Percentiles rank a stretch among this genome's conserved stretches.
These are phyloP conservation scores for Didymosphaeria variabile DNA, from an alignment of 2,329 filamentous ascomycete species.

Conservation along the genomic window DNA sequence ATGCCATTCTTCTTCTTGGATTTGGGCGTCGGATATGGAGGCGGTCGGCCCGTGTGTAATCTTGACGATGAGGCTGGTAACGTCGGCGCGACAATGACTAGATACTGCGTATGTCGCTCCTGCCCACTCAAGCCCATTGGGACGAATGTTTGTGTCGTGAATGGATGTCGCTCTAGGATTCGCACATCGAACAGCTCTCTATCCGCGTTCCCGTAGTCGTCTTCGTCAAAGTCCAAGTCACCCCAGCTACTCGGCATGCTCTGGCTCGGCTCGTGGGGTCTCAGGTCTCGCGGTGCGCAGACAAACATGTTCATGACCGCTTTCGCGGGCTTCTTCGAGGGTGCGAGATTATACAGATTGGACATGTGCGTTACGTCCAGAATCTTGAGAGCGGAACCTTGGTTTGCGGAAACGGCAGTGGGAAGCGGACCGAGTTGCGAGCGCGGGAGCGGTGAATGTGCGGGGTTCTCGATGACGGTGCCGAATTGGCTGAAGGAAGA, in stretches of 20 bases:
- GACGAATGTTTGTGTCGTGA: slow-evolving; percentile 91
- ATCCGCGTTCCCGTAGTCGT: slow-evolving; percentile 34
- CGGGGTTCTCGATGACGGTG: slow-evolving; percentile 79
- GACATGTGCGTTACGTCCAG: slow-evolving; percentile 77
- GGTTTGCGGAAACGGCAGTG: slow-evolving; percentile 73
- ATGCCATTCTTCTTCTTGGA: slow-evolving; percentile 38
- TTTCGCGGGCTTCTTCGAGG: slow-evolving; percentile 64
- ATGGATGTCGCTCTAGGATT: slow-evolving; percentile 90
- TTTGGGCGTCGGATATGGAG: slow-evolving; percentile 55
- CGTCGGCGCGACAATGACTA: slow-evolving; percentile 89
- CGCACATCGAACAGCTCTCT: slow-evolving; percentile 68
- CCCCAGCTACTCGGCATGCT: slow-evolving; percentile 48
- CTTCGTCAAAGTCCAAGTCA: slow-evolving; percentile 45
- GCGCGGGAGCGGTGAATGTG: slow-evolving; percentile 61
- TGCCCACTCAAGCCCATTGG: slow-evolving; percentile 70
- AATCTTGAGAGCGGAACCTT: slow-evolving; percentile 89
- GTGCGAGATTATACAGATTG: slow-evolving; percentile 74
- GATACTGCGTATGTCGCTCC: slow-evolving; percentile 66
- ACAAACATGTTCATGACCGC: slow-evolving; percentile 89
- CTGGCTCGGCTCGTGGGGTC: slow-evolving; percentile 48
- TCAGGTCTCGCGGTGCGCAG: slow-evolving; percentile 72
- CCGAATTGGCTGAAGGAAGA: slow-evolving; percentile 80
- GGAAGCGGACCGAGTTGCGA: slow-evolving; percentile 57
- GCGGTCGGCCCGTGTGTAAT: slow-evolving; percentile 39
- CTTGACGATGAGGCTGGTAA: slow-evolving; percentile 59